Conservation (phyloP, 257 asterid species). For the Solanum gandarillasii region DNA sequence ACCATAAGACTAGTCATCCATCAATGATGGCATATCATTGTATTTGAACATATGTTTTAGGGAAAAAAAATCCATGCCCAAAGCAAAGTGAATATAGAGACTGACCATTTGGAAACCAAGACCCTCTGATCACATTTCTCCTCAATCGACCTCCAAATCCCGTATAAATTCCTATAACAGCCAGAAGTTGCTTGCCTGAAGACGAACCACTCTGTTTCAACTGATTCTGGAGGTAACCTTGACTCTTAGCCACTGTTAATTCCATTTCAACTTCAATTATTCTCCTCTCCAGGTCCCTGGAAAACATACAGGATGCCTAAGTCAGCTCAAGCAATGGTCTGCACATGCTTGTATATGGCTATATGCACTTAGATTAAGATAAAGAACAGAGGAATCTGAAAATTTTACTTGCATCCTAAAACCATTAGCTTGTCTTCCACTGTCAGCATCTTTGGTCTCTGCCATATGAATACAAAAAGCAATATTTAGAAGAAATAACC, state of each 20-base stretch:
- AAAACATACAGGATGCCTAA: neutral
- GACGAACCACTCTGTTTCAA: conserved; percentile 37
- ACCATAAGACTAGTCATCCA: neutral
- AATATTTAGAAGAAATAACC: neutral
- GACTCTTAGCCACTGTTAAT: conserved; percentile 77
- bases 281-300: conserved; percentile 65
- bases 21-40: neutral
- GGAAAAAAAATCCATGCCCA: neutral
- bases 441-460: conserved; percentile 74
- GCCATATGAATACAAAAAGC: conserved; percentile 22
- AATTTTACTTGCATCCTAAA: conserved; percentile 81
- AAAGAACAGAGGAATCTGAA: conserved; percentile 9
- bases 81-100: neutral
- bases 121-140: conserved; percentile 62
- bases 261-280: conserved; percentile 91
- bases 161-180: conserved; percentile 83
- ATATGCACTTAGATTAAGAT: neutral
- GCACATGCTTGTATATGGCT: neutral
- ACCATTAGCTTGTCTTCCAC: conserved; percentile 77
- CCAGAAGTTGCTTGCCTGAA: conserved; percentile 54
- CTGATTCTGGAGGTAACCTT: conserved; percentile 81
- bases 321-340: neutral
- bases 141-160: conserved; percentile 75
- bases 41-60: neutral
- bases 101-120: conserved; percentile 79